phyloP scores from a whole-genome alignment of 2,329 filamentous ascomycete genomes.

The Fusarium albidum region DNA sequence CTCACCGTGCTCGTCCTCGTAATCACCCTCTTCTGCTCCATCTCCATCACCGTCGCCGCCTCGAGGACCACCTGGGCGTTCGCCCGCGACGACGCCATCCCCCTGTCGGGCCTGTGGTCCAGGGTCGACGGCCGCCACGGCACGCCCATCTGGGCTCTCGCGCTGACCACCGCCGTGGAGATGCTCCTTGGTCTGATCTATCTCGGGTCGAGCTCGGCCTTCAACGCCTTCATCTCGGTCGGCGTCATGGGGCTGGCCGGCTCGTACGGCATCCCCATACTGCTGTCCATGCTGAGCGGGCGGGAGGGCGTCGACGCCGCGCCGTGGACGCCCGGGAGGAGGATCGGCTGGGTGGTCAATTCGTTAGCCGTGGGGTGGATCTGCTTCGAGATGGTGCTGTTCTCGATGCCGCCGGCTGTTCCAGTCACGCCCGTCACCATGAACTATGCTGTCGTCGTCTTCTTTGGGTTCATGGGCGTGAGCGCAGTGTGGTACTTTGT shows the following conservation, averaged over 20 bases:
- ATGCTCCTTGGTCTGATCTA: slow-evolving; percentile 79
- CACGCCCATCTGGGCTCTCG: slow-evolving; percentile 74
- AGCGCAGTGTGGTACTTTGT: slow-evolving; percentile 69
- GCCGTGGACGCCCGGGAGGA: slow-evolving; percentile 69
- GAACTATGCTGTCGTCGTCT: slow-evolving; percentile 75
- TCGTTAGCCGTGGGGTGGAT: slow-evolving; percentile 74
- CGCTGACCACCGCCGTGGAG: slow-evolving; percentile 73
- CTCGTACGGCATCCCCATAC: slow-evolving; percentile 78
- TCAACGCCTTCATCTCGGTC: slow-evolving; percentile 81
- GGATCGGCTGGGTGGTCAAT: slow-evolving; percentile 74
- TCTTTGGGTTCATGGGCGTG: slow-evolving; percentile 67
- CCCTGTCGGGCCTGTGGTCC: slow-evolving; percentile 71
- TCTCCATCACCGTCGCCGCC: slow-evolving; percentile 77
- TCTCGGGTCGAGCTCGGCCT: slow-evolving; percentile 78
- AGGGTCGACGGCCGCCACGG: slow-evolving; percentile 70
- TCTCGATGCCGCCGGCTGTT: slow-evolving; percentile 75
- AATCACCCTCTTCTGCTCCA: slow-evolving; percentile 78
- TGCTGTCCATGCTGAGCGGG: slow-evolving; percentile 72
- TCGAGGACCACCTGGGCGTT: slow-evolving; percentile 80
- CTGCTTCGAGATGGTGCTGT: slow-evolving; percentile 72
- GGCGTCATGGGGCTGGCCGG: slow-evolving; percentile 80
- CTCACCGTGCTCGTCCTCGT: slow-evolving; percentile 78
- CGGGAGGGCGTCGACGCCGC: slow-evolving; percentile 70
- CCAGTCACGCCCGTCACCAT: slow-evolving; percentile 65
- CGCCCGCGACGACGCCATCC: slow-evolving; percentile 77